Conservation (phyloP, 2,329 filamentous ascomycete genomes). For the Lachnellula cervina region DNA sequence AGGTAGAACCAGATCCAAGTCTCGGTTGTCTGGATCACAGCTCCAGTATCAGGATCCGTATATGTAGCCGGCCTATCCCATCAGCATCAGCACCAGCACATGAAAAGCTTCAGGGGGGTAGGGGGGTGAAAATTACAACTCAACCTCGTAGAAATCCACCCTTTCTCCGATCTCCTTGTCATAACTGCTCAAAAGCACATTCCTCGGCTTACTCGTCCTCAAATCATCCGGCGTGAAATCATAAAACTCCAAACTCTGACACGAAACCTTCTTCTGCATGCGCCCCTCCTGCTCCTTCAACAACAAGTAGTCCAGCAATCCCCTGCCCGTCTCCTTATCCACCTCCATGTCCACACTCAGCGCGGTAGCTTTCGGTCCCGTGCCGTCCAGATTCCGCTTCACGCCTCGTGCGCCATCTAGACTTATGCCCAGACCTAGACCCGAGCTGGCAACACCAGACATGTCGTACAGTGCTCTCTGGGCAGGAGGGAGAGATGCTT, state of each 20-base stretch:
- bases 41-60: constrained; percentile 1
- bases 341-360: constrained; percentile 1
- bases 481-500: not conserved
- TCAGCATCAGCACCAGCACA: not conserved
- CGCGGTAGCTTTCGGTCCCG: not conserved
- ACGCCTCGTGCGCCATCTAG: not conserved
- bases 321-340: constrained; percentile 23
- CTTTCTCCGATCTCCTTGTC: constrained; percentile 4
- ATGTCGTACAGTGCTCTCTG: not conserved
- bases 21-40: constrained; percentile 1
- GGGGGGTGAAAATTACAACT: constrained; percentile 24
- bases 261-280: constrained; percentile 13
- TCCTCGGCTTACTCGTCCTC: constrained; percentile 9
- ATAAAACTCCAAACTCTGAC: constrained; percentile 24
- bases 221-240: constrained; percentile 24
- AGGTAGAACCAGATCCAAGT: constrained; percentile 28
- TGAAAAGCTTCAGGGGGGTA: constrained; percentile 3
- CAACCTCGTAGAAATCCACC: constrained; percentile 23
- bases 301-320: constrained; percentile 25
- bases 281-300: constrained; percentile 15
- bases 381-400: not conserved
- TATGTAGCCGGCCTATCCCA: constrained; percentile 10
- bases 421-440: not conserved
- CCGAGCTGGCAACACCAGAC: not conserved
- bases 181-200: constrained; percentile 21